phyloP scores from a whole-genome alignment of 129 eudicot species.

The Solidago caesia region DNA sequence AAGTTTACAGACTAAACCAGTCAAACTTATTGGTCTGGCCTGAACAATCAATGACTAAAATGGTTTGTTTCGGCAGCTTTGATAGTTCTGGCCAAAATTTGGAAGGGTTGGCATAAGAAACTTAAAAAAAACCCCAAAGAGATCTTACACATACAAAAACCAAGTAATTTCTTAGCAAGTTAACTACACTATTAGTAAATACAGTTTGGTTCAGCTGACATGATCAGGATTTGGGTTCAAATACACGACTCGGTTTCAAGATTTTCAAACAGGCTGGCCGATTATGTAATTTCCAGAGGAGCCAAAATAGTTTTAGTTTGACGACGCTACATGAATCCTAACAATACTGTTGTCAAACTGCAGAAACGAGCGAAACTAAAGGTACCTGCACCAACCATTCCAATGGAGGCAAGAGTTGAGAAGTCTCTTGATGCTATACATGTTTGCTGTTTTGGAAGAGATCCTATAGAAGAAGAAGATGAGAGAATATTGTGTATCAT shows the following conservation, averaged over 20 bases:
- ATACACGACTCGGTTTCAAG: not conserved
- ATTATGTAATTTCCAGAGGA: too few species aligned
- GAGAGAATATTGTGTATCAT: slow-evolving; percentile 52
- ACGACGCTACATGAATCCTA: not conserved
- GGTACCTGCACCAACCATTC: slow-evolving; percentile 52
- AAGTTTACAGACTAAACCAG: too few species aligned
- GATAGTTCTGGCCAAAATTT: too few species aligned
- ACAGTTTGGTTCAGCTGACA: not conserved
- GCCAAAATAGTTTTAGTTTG: too few species aligned
- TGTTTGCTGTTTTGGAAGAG: slow-evolving; percentile 80
- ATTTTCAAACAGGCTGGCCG: too few species aligned
- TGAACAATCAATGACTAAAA: too few species aligned
- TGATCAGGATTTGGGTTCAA: not conserved
- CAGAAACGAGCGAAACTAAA: slow-evolving; percentile 71
- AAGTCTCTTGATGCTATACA: slow-evolving; percentile 90
- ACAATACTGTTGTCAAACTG: slow-evolving; percentile 22
- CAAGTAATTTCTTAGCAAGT: not conserved
- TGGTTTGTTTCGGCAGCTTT: too few species aligned
- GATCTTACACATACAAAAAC: not conserved
- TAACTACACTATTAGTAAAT: not conserved
- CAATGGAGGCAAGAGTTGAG: slow-evolving; percentile 82
- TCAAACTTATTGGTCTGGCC: too few species aligned
- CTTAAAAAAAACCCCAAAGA: too few species aligned
- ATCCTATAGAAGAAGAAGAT: slow-evolving; percentile 72
- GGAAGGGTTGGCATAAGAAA: too few species aligned